Base-by-base conservation (phyloP, 192 early-diverging fungal genomes). In the Diversispora epigaea region DNA sequence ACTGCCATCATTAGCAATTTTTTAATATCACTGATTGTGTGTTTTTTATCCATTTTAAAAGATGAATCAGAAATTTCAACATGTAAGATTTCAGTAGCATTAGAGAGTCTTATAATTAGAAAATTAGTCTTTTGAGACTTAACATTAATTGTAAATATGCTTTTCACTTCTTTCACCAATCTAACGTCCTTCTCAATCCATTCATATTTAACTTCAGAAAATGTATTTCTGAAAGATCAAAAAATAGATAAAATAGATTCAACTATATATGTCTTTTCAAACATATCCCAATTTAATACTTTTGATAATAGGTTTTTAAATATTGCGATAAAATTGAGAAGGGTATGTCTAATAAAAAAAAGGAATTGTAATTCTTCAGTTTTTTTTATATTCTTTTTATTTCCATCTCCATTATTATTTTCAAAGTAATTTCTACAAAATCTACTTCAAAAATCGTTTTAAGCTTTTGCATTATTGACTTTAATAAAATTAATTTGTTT, bases 1-100 rank as follows among this genome's bases (percentile, higher is more conserved):
- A 75, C 0, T 4, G 73, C 63, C 60, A 75, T 66, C 61, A 75
- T 65, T 4, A 74, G n/a, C 21, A 74, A 64, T 39, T 74, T 74
- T 63, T 74, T 65, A 7, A 2, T 21, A n/a, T n/a, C n/a, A n/a
- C n/a, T n/a, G n/a, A n/a, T n/a, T n/a, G n/a, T 74, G 22, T 74
- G 58, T 64, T 40, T 25, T 63, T 8, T 6, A 14, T 22, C 39
- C 2, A 40, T 5, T 74, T 64, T 74, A 65, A 21, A 63, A 9
- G 72, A 61, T 43, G 73, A 41, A 8, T 61, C 58, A 2, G 58
- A 74, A 1, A 74, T 9, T 40, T 70, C 40, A 44, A 54, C 21
- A 14, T 56, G 12, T 17, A 70, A 5, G 6, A 70, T 40, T 70
- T 70, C 52, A 9, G 17, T 4, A 2, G 49, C 52, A 40, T 70